Evolutionary conservation across 176 grass and related monocot genomes (phyloP), one percentile per base, ranked within the genome.

Genomic region (Luzula sylvatica): DNA sequence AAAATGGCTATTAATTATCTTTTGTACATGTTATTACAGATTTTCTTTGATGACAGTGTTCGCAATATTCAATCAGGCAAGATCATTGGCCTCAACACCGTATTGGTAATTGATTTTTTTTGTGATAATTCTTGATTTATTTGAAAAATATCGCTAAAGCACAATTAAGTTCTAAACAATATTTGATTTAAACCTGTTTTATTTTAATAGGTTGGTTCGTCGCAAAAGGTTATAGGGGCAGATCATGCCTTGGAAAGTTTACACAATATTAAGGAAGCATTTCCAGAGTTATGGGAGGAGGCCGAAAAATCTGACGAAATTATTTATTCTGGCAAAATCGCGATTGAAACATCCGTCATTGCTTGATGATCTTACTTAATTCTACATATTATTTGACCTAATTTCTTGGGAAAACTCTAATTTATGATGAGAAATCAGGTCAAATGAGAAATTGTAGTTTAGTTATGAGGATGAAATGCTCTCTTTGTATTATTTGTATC

Each of bases 21-120:
- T n/a, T n/a, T n/a, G n/a, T 64, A 4, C n/a, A 26, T 13, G 35
- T 26, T 26, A 39, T 50, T 73, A 26, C 75, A 98, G 93, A 80
- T 98, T 68, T 98, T 98, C 81, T 92, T 98, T 53, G 93, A 98
- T 45, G 93, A 98, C 61, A 98, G 93, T 72, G 65, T 78, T 2
- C 82, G 93, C 26, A 98, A 98, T 52, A 67, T 98, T 28, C 75
- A 78, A 75, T 75, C 93, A 8, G 93, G 93, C 42, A 98, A 98
- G 65, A 13, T 15, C n/a, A 70, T 98, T 9, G 93, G 86, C 0
- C 82, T 98, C 1, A 81, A 90, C 52, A 98, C 93, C 3, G 93
- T 98, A 56, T 58, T 98, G 81, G 93, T 94, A 69, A 59, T 27
- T 65, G n/a, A 12, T 49, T 50, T 22, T 39, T 35, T n/a, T 7